Evolutionary conservation across 1,284 basidiomycete species (phyloP), one percentile per base, ranked within the genome.

Genomic region (Omphalotus olearius): DNA sequence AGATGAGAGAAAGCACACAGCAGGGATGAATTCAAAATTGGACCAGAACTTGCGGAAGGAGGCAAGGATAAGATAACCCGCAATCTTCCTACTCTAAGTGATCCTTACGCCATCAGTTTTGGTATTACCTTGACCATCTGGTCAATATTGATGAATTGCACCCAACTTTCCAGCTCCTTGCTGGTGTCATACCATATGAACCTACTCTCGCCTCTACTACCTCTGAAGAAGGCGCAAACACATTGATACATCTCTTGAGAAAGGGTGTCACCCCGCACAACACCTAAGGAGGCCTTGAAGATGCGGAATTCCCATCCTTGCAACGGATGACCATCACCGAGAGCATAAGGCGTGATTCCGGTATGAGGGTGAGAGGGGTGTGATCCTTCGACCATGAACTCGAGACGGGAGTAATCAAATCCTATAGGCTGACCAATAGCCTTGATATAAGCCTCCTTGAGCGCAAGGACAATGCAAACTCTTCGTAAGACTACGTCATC

Each of bases 221-320:
- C 83, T 23, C 87, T 72, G 70, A 85, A 90, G 64, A 86, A 88
- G 1, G 86, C 87, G 45, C 77, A 78, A 6, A 81, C 82, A 62
- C 87, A 89, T 61, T 88, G 82, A 60, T 90, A 89, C 44, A 71
- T 66, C 66, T 90, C 85, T 56, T 81, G 74, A 45, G 82, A 72
- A 18, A 85, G 67, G 20, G 72, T 60, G 9, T 75, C 75, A 39
- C 69, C 64, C 3, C 82, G 74, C 5, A 79, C 77, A 0, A 88
- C 81, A 16, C 83, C 85, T 14, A 88, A 74, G 49, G 79, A 76
- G n/a, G 85, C 78, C 55, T 77, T 78, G 74, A 87, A 91, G 33
- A 90, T 71, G 10, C 88, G 78, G 66, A 91, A 91, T 63, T 91
- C 89, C 88, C 88, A 91, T 0, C 89, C 88, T 16, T 74, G 72